Evolutionary conservation across 148 eudicot genomes (phyloP).

Genomic region (Rhododendron molle): DNA sequence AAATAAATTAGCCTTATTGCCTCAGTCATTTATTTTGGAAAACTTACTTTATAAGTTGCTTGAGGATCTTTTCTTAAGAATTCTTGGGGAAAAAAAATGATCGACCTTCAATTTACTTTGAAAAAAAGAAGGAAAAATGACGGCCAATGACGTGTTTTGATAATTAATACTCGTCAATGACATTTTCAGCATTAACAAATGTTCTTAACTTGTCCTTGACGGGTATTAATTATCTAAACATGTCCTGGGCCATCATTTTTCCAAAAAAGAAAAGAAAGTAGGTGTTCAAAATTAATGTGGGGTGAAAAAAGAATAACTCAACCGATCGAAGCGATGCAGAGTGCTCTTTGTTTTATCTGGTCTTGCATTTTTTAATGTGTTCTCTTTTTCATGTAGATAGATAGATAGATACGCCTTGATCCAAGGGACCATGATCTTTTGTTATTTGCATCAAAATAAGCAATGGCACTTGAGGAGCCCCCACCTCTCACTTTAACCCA

Average conservation of each 20-base stretch:
- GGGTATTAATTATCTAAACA: too few species aligned
- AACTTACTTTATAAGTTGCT: background rate
- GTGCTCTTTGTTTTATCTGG: background rate
- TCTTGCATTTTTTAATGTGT: background rate
- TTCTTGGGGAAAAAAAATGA: background rate
- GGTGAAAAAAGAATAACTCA: background rate
- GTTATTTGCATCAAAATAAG: background rate
- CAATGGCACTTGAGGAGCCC: background rate
- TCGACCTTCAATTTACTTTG: background rate
- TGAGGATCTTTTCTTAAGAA: background rate
- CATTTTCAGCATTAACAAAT: too few species aligned
- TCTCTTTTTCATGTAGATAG: background rate
- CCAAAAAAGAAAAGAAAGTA: background rate
- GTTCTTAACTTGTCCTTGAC: too few species aligned
- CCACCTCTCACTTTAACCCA: background rate
- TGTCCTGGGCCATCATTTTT: too few species aligned
- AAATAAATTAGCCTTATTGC: background rate
- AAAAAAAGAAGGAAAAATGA: background rate
- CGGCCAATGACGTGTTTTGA: too few species aligned
- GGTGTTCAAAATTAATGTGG: background rate
- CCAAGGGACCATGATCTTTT: background rate
- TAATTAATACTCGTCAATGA: too few species aligned
- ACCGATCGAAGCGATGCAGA: background rate
- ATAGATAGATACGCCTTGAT: conserved; percentile 4
- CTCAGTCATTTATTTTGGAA: background rate